phyloP scores from a whole-genome alignment of 106 monocot species.

The Chionographis japonica region DNA sequence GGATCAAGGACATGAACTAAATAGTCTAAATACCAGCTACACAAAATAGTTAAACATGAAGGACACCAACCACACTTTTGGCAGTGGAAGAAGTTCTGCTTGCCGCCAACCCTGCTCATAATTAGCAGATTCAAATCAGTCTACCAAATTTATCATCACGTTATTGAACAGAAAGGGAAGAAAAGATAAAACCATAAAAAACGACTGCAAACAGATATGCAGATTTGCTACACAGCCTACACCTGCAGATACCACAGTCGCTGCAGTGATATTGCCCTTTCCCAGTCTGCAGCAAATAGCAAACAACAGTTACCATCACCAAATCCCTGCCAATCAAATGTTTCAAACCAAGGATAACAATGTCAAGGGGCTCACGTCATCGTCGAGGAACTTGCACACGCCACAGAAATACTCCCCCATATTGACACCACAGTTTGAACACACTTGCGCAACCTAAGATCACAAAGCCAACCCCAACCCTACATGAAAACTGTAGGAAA shows the following conservation, averaged over 20 bases:
- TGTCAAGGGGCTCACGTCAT: conserved; percentile 35
- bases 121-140: conserved; percentile 1
- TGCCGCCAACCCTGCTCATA: conserved; percentile 64
- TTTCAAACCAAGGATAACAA: background rate
- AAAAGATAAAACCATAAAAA: background rate
- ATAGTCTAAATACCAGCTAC: too few species aligned
- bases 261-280: conserved; percentile 81
- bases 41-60: too few species aligned
- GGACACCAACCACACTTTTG: conserved; percentile 71
- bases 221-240: background rate
- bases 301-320: background rate
- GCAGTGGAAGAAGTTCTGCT: conserved; percentile 83
- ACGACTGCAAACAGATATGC: background rate
- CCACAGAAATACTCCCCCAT: conserved; percentile 94
- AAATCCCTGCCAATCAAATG: background rate
- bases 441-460: conserved; percentile 62
- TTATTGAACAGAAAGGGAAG: background rate
- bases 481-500: background rate
- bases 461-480: background rate
- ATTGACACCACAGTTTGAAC: conserved; percentile 74
- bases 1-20: too few species aligned
- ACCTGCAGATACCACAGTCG: conserved; percentile 91
- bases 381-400: conserved; percentile 81
- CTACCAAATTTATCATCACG: background rate
- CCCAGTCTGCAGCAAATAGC: conserved; percentile 15